These are phyloP conservation scores for Pseudogymnoascus sp. DNA, from an alignment of 2,329 filamentous ascomycete species.

Conservation along the genomic window DNA sequence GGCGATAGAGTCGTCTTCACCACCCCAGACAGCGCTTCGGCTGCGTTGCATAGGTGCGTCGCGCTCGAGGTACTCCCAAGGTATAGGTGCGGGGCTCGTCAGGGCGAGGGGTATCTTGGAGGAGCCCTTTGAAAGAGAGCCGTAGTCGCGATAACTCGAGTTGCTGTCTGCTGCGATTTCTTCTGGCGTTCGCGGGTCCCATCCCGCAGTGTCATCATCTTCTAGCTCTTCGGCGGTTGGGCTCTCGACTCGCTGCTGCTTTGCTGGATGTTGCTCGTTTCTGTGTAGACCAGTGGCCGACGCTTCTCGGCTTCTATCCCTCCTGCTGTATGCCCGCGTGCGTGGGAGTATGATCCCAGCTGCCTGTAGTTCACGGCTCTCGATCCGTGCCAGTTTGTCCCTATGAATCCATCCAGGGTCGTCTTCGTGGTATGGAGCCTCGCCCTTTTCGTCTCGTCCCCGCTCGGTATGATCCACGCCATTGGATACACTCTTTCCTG, in stretches of 20 bases:
- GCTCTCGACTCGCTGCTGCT: constrained; percentile 29
- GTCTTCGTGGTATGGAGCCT: constrained; percentile 18
- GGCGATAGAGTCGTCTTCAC: constrained; percentile 50
- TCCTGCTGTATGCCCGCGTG: constrained; percentile 44
- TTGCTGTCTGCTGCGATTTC: constrained; percentile 60
- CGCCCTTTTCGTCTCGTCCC: constrained; percentile 14
- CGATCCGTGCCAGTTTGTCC: constrained; percentile 74
- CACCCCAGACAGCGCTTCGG: constrained; percentile 41
- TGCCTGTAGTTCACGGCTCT: constrained; percentile 71
- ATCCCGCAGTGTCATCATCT: constrained; percentile 39
- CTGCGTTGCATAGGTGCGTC: constrained; percentile 59
- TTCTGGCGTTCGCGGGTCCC: constrained; percentile 69
- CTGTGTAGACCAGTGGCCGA: constrained; percentile 24
- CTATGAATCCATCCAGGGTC: constrained; percentile 70
- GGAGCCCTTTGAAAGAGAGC: constrained; percentile 47
- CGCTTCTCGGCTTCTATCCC: constrained; percentile 34
- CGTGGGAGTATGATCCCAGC: constrained; percentile 59
- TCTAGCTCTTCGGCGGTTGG: constrained; percentile 33
- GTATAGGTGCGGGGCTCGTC: constrained; percentile 67
- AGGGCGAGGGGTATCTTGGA: constrained; percentile 86
- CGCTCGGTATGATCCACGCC: constrained; percentile 22
- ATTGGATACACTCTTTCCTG: constrained; percentile 19
- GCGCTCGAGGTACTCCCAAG: constrained; percentile 62
- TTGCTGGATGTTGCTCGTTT: constrained; percentile 39
- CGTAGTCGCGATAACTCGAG: constrained; percentile 42